These are phyloP conservation scores for Sphaerulina vaccinii DNA, from an alignment of 2,329 filamentous ascomycete genomes.

Conservation along the genomic window DNA sequence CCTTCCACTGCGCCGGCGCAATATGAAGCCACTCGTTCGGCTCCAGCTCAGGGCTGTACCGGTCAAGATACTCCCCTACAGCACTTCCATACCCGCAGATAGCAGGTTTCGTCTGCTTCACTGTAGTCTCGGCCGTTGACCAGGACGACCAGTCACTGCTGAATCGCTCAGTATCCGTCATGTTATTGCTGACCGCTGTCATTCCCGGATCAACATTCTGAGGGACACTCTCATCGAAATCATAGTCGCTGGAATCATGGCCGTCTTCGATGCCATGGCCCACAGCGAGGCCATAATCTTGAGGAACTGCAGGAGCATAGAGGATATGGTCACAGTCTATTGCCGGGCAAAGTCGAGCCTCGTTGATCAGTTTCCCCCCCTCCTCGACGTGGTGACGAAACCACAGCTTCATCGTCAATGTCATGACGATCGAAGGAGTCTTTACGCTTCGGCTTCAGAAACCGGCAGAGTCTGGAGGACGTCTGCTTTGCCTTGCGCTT, in stretches of 20 bases:
- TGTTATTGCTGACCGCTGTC: neutral
- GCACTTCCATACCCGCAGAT: too few species aligned
- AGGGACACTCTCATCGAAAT: neutral
- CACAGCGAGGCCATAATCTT: conserved; percentile 3
- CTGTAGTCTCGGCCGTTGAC: too few species aligned
- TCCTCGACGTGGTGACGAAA: too few species aligned
- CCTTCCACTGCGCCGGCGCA: too few species aligned
- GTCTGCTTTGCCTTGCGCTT: neutral
- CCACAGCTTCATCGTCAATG: neutral
- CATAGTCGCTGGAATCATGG: conserved; percentile 4
- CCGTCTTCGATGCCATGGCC: conserved; percentile 7
- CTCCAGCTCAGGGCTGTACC: too few species aligned
- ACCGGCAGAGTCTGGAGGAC: neutral
- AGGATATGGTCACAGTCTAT: conserved; percentile 4
- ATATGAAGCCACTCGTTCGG: too few species aligned
- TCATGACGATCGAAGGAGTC: neutral
- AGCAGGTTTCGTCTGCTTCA: too few species aligned
- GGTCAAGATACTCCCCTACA: too few species aligned
- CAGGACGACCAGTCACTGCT: too few species aligned
- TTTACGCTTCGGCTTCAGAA: neutral
- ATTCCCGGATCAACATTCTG: neutral
- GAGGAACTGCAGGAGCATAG: conserved; percentile 2
- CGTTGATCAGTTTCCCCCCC: neutral
- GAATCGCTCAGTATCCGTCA: too few species aligned
- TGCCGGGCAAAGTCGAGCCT: conserved; percentile 1